Evolutionary conservation across 192 early-diverging fungal species (phyloP).

Genomic region (Podila epicladia): DNA sequence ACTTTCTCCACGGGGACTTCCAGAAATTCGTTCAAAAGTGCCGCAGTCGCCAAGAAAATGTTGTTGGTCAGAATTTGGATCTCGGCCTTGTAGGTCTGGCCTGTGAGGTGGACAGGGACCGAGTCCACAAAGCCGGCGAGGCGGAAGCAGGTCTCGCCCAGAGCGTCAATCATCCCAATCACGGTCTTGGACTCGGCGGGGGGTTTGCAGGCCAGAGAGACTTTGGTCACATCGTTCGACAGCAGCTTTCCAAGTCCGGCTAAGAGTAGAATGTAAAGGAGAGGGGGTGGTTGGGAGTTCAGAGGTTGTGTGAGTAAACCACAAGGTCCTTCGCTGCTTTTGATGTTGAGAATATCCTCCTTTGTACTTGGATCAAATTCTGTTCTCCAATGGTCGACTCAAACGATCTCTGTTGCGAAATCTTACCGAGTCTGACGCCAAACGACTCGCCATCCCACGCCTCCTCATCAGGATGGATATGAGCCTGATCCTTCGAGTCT

Average conservation of each 20-base stretch:
- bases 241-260: constrained; percentile 33
- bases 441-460: constrained; percentile 48
- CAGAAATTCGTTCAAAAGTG: constrained; percentile 49
- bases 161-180: constrained; percentile 38
- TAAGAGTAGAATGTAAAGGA: neutral
- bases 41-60: constrained; percentile 44
- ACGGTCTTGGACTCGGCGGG: constrained; percentile 47
- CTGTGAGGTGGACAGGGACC: constrained; percentile 44
- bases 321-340: neutral
- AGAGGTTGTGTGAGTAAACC: neutral
- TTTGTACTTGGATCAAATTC: neutral
- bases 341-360: too few relatives aligned
- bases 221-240: constrained; percentile 46
- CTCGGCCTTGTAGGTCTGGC: constrained; percentile 48
- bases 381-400: neutral
- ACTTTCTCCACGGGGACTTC: constrained; percentile 34
- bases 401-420: neutral
- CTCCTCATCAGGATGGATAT: constrained; percentile 4
- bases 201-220: constrained; percentile 53
- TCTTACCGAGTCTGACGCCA: constrained; percentile 36
- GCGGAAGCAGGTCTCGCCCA: constrained; percentile 53
- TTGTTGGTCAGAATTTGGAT: constrained; percentile 35
- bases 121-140: constrained; percentile 53
- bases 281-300: neutral
- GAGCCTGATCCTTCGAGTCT: neutral